A percentile compares a stretch with the other conserved stretches of the same genome.
Conservation (phyloP, 2,329 filamentous ascomycete species). For the Colletotrichum euphorbiae region DNA sequence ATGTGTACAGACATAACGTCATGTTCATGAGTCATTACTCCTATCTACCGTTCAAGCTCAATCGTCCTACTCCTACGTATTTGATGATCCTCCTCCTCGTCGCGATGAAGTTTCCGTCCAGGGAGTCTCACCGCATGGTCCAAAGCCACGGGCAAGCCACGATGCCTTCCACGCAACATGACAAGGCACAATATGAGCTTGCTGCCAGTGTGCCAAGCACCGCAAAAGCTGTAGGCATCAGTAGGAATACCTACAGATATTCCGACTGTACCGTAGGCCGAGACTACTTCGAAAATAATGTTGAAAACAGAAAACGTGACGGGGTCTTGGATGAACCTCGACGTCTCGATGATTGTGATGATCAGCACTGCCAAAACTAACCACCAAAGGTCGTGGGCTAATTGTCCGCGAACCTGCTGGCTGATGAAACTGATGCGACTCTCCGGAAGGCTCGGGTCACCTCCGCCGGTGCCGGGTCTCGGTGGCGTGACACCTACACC, state of each 20-base stretch:
- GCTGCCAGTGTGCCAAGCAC: slow-evolving; percentile 64
- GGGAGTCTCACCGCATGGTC: slow-evolving; percentile 64
- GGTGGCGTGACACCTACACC: neutral
- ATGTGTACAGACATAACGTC: no score
- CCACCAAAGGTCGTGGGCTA: slow-evolving; percentile 76
- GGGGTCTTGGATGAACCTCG: slow-evolving; percentile 63
- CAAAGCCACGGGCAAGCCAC: slow-evolving; percentile 67
- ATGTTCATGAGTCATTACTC: neutral
- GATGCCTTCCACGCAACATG: slow-evolving; percentile 67
- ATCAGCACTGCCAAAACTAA: slow-evolving; percentile 70
- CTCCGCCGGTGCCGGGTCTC: neutral
- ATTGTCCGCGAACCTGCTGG: slow-evolving; percentile 70
- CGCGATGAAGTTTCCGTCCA: slow-evolving; percentile 45
- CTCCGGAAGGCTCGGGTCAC: slow-evolving; percentile 15
- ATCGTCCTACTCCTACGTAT: slow-evolving; percentile 9
- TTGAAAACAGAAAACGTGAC: slow-evolving; percentile 69
- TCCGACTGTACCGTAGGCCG: slow-evolving; percentile 71
- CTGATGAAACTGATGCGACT: slow-evolving; percentile 62
- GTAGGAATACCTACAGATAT: slow-evolving; percentile 68
- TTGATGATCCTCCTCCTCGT: slow-evolving; percentile 46
- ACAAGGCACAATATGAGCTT: slow-evolving; percentile 71
- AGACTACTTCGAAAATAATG: slow-evolving; percentile 68
- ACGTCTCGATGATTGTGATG: slow-evolving; percentile 70
- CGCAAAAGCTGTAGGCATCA: slow-evolving; percentile 65
- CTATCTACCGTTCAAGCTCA: neutral